phyloP scores from a whole-genome alignment of 371 early-diverging fungal genomes.

The Mortierella sp. region DNA sequence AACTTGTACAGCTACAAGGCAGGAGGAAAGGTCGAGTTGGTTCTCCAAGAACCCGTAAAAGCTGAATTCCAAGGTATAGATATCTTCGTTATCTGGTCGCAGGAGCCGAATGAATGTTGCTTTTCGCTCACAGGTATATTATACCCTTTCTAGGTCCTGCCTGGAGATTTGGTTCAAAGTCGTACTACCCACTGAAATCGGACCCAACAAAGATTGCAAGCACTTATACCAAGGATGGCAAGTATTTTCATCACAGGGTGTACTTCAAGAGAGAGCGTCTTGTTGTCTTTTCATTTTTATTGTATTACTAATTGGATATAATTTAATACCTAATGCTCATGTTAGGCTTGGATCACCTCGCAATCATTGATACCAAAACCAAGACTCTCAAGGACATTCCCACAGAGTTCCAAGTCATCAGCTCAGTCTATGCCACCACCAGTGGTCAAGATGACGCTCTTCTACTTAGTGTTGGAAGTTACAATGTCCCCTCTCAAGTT shows the following conservation, averaged over 20 bases:
- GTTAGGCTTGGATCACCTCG: constrained; percentile 55
- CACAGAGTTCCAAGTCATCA: constrained; percentile 40
- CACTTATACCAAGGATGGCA: constrained; percentile 54
- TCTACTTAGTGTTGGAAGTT: constrained; percentile 36
- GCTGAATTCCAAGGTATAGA: constrained; percentile 70
- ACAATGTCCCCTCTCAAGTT: constrained; percentile 33
- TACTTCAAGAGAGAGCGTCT: not conserved
- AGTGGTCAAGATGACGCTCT: constrained; percentile 38
- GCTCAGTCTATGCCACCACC: constrained; percentile 24
- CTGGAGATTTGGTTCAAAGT: constrained; percentile 39
- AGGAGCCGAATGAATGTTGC: not conserved
- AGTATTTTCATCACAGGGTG: not conserved
- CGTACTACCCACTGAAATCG: constrained; percentile 61
- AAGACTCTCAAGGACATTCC: constrained; percentile 61
- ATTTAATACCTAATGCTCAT: not conserved
- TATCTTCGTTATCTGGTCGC: not conserved
- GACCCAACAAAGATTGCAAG: constrained; percentile 60
- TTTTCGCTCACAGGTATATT: not conserved
- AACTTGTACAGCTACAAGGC: constrained; percentile 69
- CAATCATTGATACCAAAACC: constrained; percentile 62
- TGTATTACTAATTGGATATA: not conserved
- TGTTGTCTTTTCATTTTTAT: not conserved
- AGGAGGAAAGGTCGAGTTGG: constrained; percentile 47
- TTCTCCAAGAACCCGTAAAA: constrained; percentile 62
- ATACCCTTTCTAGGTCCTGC: constrained; percentile 39